phyloP scores from a whole-genome alignment of 2,329 filamentous ascomycete species.

The Colletotrichum shisoi region DNA sequence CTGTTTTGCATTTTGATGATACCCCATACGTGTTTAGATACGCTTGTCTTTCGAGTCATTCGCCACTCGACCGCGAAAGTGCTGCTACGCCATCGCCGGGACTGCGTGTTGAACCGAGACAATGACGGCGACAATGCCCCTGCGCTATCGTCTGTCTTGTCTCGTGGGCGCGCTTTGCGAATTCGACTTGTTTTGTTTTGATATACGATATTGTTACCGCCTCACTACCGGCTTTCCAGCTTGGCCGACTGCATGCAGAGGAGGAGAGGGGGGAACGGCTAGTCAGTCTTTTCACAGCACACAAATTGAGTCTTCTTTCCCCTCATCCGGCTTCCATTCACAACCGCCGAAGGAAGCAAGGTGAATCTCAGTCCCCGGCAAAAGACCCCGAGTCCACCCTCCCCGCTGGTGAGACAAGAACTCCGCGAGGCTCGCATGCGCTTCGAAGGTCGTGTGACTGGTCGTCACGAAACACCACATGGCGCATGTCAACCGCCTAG shows the following conservation, averaged over 20 bases:
- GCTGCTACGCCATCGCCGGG: constrained; percentile 65
- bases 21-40: constrained; percentile 57
- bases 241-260: background rate
- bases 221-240: background rate
- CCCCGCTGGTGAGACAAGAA: constrained; percentile 9
- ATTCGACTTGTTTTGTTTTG: constrained; percentile 35
- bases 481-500: constrained; percentile 12
- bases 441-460: constrained; percentile 9
- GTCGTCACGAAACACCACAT: constrained; percentile 18
- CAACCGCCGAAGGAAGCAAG: background rate
- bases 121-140: constrained; percentile 60
- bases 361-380: background rate
- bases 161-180: constrained; percentile 56
- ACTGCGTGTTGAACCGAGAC: constrained; percentile 61
- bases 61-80: constrained; percentile 61
- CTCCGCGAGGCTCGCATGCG: constrained; percentile 18
- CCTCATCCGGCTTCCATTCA: background rate
- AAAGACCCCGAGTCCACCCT: background rate
- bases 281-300: constrained; percentile 20
- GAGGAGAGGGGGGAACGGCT: constrained; percentile 1
- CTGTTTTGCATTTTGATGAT: constrained; percentile 49
- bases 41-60: constrained; percentile 54
- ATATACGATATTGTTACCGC: constrained; percentile 14
- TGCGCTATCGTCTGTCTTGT: constrained; percentile 60
- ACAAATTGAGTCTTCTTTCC: constrained; percentile 25